These are phyloP conservation scores for Filosporella fistucella DNA, from an alignment of 495 filamentous ascomycete species.

Conservation along the genomic window DNA sequence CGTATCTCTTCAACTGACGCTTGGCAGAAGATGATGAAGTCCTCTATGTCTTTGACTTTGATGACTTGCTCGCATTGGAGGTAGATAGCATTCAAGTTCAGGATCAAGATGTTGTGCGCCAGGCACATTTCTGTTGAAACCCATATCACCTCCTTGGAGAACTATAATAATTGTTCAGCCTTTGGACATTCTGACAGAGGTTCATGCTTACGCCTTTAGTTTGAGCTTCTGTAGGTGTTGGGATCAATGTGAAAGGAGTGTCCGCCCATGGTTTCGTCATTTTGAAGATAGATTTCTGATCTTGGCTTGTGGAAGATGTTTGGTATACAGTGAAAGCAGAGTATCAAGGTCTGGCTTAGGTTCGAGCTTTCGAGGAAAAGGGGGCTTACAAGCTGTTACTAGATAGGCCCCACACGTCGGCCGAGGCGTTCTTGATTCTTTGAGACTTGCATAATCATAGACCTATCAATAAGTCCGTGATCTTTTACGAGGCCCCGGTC, in stretches of 20 bases:
- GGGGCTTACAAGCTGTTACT: too few relatives aligned
- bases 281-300: background rate
- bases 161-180: slow-evolving; percentile 1
- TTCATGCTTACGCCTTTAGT: slow-evolving; percentile 3
- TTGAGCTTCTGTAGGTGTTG: background rate
- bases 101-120: slow-evolving; percentile 43
- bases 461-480: too few relatives aligned
- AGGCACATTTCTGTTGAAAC: slow-evolving; percentile 37
- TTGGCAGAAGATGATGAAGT: slow-evolving; percentile 35
- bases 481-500: too few relatives aligned
- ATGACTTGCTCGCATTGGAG: slow-evolving; percentile 36
- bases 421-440: too few relatives aligned
- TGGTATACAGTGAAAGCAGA: too few relatives aligned
- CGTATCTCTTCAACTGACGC: slow-evolving; percentile 28
- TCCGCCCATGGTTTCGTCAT: slow-evolving; percentile 13
- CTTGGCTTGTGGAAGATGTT: too few relatives aligned
- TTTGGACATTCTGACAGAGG: background rate
- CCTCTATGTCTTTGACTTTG: slow-evolving; percentile 17
- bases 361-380: too few relatives aligned
- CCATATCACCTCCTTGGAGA: background rate
- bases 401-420: too few relatives aligned
- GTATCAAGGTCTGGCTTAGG: too few relatives aligned
- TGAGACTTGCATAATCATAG: too few relatives aligned
- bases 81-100: slow-evolving; percentile 43
- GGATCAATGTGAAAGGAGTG: slow-evolving; percentile 5